Evolutionary conservation across 1,139 yeast genomes (phyloP).

Genomic region (Kodamaea fungicola): DNA sequence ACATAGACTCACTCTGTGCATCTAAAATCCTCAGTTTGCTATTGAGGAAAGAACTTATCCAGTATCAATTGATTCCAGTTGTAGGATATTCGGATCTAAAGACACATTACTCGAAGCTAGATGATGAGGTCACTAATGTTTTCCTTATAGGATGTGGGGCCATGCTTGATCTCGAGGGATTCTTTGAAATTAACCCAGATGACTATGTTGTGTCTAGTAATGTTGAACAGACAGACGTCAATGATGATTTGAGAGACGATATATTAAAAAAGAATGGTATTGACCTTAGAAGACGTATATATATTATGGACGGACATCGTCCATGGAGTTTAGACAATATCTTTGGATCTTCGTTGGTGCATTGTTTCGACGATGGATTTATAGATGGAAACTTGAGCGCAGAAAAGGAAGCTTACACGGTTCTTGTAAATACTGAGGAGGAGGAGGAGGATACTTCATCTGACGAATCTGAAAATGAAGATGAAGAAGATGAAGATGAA

Average conservation of each 20-base stretch:
- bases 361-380: conserved; percentile 86
- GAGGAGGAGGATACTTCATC: conserved; percentile 24
- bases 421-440: conserved; percentile 24
- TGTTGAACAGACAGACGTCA: conserved; percentile 7
- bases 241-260: conserved; percentile 13
- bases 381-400: conserved; percentile 53
- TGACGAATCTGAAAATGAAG: conserved; percentile 30
- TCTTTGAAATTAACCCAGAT: conserved; percentile 62
- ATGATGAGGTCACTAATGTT: conserved; percentile 73
- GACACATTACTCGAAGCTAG: conserved; percentile 59
- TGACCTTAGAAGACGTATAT: conserved; percentile 50
- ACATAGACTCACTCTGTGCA: conserved; percentile 90
- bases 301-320: conserved; percentile 85
- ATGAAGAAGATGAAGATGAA: conserved; percentile 21
- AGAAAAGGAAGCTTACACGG: conserved; percentile 55
- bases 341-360: conserved; percentile 77
- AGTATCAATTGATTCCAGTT: conserved; percentile 89
- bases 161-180: conserved; percentile 78
- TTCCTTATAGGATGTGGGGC: conserved; percentile 94
- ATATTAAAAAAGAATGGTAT: conserved; percentile 10
- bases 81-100: conserved; percentile 85
- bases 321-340: conserved; percentile 96
- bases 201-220: conserved; percentile 23
- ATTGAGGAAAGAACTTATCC: conserved; percentile 77
- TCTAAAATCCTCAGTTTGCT: conserved; percentile 70